Conservation (phyloP, 139 green algal genomes). For the Diplosphaera chodatii region DNA sequence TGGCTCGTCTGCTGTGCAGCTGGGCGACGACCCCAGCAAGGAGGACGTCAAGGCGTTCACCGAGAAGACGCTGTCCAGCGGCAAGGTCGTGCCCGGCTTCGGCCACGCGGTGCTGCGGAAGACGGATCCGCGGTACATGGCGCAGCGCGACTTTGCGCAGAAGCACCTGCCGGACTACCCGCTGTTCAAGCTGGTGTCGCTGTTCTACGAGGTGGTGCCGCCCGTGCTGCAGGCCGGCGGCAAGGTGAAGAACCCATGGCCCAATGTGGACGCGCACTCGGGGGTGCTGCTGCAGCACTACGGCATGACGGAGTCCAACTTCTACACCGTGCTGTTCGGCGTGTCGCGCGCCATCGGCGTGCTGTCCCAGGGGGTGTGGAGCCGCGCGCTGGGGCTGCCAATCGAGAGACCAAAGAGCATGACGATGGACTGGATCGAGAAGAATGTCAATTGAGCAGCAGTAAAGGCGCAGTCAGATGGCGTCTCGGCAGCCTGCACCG, state of each 20-base stretch:
- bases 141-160: constrained; percentile 86
- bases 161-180: constrained; percentile 91
- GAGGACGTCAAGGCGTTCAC: not conserved
- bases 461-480: too few species aligned
- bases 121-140: not conserved
- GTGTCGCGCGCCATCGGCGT: constrained; percentile 88
- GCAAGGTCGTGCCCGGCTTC: constrained; percentile 92
- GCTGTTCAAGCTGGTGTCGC: constrained; percentile 85
- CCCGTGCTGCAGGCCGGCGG: constrained; percentile 80
- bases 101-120: too few species aligned
- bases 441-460: constrained; percentile 10
- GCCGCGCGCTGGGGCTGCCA: constrained; percentile 80
- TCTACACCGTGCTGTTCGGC: constrained; percentile 99
- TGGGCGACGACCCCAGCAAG: constrained; percentile 62
- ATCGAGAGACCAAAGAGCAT: constrained; percentile 95
- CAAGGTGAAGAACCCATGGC: constrained; percentile 98
- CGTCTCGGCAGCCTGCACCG: too few species aligned
- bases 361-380: constrained; percentile 76
- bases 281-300: constrained; percentile 96
- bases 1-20: constrained; percentile 21
- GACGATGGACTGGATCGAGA: constrained; percentile 69
- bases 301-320: constrained; percentile 85
- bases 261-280: constrained; percentile 96
- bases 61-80: not conserved
- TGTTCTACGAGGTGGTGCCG: constrained; percentile 93